Base-by-base conservation (phyloP, 2,329 filamentous ascomycete genomes). In the Ophioceras dolichostomum region DNA sequence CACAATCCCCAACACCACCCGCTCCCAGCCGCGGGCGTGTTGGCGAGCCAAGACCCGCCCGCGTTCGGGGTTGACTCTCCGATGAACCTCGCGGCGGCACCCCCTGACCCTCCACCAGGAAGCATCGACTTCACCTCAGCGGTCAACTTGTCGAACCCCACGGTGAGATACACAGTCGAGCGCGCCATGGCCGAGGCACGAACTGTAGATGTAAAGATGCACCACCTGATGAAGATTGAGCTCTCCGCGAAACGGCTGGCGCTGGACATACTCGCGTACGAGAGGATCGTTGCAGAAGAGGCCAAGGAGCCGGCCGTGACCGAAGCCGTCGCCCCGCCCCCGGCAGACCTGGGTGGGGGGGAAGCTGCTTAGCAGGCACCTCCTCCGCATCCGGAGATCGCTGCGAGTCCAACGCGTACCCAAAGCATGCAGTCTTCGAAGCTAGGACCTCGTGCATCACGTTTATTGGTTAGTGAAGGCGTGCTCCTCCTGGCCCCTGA, bases 231-330 rank as follows among this genome's bases (percentile, higher is more conserved):
- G 36, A 60, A 68, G 45, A 64, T 76, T 37, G 68, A 76, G 45
- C 58, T 65, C 31, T 61, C 67, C 3, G 69, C 71, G 10, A 64
- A 67, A 49, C 67, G 74, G 52, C 59, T 76, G 22, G 70, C 67
- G 6, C 58, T 70, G 46, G 62, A 66, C 20, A 63, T 74, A 32
- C 57, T 61, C 16, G 62, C 70, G 43, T 72, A 68, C 44, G 65
- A 71, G 41, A 67, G 70, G 33, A 60, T 56, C 31, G 49, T 49
- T 17, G 45, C 39, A 13, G 48, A 50, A 33, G 49, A 56, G 30
- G 47, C 51, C 29, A 41, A 44, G n/a, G 43, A 46, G 21, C 38
- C 47, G 22, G 41, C 47, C 24, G 16, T 13, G 13, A 7, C 26
- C 6, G 34, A 50, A 51, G 37, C 47, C 47, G 34, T 49, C 49